Conservation (phyloP, 2,329 filamentous ascomycete species). For the Zasmidium angulare region DNA sequence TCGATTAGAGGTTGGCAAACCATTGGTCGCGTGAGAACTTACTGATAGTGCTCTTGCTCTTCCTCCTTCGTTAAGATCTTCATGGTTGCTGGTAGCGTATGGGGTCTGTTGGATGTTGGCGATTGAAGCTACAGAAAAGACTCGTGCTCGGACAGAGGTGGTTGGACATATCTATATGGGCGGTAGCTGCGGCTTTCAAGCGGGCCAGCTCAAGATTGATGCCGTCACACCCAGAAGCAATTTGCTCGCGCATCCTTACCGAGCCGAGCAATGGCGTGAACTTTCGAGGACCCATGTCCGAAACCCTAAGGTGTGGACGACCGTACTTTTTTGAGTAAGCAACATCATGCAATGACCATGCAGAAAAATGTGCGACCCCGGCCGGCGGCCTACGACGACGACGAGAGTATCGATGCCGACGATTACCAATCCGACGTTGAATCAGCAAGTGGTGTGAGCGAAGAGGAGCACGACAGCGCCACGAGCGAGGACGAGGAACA, state of each 20-base stretch:
- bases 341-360: constrained; percentile 9
- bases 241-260: too few species aligned
- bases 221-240: not conserved
- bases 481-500: constrained; percentile 29
- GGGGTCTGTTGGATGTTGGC: not conserved
- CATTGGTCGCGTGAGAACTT: constrained; percentile 27
- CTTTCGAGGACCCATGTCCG: too few species aligned
- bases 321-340: too few species aligned
- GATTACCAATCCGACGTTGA: constrained; percentile 10
- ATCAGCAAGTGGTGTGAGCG: constrained; percentile 16
- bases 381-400: constrained; percentile 13
- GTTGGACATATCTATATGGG: not conserved
- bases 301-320: too few species aligned
- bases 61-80: constrained; percentile 96
- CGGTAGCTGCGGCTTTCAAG: too few species aligned
- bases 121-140: not conserved
- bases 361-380: constrained; percentile 20
- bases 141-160: not conserved
- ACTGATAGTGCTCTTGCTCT: constrained; percentile 81
- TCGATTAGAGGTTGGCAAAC: constrained; percentile 10
- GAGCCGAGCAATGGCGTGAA: too few species aligned
- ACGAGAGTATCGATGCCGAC: constrained; percentile 8
- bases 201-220: too few species aligned
- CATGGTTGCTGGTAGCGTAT: constrained; percentile 57
- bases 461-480: constrained; percentile 23